Evolutionary conservation across 1,139 yeast genomes (phyloP).

Genomic region (Pichia sp.): DNA sequence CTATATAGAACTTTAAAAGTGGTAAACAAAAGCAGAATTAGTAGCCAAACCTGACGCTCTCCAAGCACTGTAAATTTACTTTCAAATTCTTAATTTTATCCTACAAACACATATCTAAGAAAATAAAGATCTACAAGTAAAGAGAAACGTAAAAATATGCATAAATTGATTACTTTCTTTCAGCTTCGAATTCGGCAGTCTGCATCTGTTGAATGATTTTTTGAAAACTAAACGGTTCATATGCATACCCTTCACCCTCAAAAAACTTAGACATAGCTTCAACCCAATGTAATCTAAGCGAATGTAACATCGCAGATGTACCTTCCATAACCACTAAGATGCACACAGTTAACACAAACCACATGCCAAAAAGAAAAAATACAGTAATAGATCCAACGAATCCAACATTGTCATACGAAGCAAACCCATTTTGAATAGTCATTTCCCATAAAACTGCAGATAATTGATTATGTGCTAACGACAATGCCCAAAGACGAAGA

Average conservation of each 20-base stretch:
- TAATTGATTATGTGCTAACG: conserved; percentile 94
- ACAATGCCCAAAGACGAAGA: conserved; percentile 92
- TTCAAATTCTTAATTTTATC: too few species aligned
- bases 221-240: conserved; percentile 70
- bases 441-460: conserved; percentile 92
- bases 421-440: conserved; percentile 86
- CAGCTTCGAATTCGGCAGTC: conserved; percentile 13
- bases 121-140: too few species aligned
- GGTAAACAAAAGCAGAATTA: too few species aligned
- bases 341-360: conserved; percentile 88
- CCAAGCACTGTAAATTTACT: too few species aligned
- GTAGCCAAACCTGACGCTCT: too few species aligned
- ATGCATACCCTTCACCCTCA: conserved; percentile 89
- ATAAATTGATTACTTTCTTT: conserved; percentile 1
- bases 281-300: conserved; percentile 68
- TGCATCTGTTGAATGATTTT: conserved; percentile 24
- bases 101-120: too few species aligned
- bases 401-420: conserved; percentile 45
- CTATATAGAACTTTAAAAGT: too few species aligned
- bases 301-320: conserved; percentile 96
- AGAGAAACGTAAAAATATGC: too few species aligned
- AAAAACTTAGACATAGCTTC: conserved; percentile 98
- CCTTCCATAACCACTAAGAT: conserved; percentile 97
- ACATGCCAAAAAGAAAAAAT: conserved; percentile 79
- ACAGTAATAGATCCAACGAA: conserved; percentile 62